These are phyloP conservation scores for Ceratobasidium sp. DNA, from an alignment of 1,284 basidiomycete species.

Conservation along the genomic window DNA sequence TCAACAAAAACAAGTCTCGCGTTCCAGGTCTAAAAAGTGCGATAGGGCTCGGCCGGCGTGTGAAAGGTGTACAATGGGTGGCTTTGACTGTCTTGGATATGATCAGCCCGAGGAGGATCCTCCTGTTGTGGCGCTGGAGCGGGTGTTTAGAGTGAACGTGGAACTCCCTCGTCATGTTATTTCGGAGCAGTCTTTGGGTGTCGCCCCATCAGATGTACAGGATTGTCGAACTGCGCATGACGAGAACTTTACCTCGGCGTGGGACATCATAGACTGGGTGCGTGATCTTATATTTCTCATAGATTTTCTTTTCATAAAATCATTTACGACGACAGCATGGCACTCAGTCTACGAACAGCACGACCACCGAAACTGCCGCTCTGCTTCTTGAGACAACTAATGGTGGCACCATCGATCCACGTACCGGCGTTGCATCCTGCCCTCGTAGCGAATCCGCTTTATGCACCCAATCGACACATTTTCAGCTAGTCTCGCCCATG, in stretches of 20 bases:
- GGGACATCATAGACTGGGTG: not conserved
- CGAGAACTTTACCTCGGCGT: not conserved
- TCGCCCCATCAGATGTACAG: not conserved
- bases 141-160: not conserved
- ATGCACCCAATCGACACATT: not conserved
- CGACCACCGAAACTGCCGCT: too few species aligned
- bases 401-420: too few species aligned
- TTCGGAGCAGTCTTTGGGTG: not conserved
- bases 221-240: not conserved
- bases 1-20: not conserved
- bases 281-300: not conserved
- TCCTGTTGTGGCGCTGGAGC: not conserved
- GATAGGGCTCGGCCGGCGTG: slow-evolving; percentile 25
- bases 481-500: not conserved
- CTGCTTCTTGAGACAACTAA: too few species aligned
- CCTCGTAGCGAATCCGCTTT: not conserved
- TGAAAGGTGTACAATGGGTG: slow-evolving; percentile 13
- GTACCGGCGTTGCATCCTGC: not conserved
- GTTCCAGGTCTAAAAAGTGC: slow-evolving; percentile 29
- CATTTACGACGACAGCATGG: too few species aligned
- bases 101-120: slow-evolving; percentile 15
- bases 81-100: slow-evolving; percentile 37
- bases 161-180: not conserved
- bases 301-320: too few species aligned
- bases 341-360: too few species aligned